Conservation (phyloP, 345 rosid genomes). For the Anacardium occidentale region DNA sequence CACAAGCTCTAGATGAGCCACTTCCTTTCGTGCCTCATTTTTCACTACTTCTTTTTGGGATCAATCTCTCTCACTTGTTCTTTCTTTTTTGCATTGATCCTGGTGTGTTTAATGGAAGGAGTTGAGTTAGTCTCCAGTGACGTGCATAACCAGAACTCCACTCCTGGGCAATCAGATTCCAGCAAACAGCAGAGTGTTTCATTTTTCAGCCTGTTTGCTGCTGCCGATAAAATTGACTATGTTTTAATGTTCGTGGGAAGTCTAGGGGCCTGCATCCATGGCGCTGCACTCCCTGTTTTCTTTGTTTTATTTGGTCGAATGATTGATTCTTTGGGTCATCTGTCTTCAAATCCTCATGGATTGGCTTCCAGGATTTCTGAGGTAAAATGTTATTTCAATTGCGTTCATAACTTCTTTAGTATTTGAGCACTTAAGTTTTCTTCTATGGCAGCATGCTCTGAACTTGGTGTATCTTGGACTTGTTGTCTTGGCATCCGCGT, state of each 20-base stretch:
- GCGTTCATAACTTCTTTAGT: too few relatives aligned
- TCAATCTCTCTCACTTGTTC: background rate
- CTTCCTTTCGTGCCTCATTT: background rate
- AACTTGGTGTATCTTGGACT: conserved; percentile 68
- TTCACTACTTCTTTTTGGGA: background rate
- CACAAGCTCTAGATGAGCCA: conserved; percentile 21
- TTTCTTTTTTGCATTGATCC: background rate
- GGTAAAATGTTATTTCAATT: conserved; percentile 31
- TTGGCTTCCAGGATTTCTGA: conserved; percentile 55
- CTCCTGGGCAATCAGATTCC: conserved; percentile 9
- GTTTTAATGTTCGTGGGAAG: conserved; percentile 59
- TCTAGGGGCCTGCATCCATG: conserved; percentile 62
- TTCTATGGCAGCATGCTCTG: conserved; percentile 53
- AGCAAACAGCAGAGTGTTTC: conserved; percentile 37
- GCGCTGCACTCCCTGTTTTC: conserved; percentile 70
- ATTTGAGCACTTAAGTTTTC: background rate
- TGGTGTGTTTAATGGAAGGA: conserved; percentile 22
- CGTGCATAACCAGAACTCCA: conserved; percentile 9
- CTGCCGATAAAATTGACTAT: conserved; percentile 60
- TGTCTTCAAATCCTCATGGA: conserved; percentile 48
- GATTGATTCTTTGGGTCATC: conserved; percentile 68
- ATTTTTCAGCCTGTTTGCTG: conserved; percentile 56
- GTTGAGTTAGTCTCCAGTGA: conserved; percentile 16
- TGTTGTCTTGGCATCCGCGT: conserved; percentile 51
- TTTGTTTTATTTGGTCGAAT: conserved; percentile 60